Base-by-base conservation (phyloP, 495 filamentous ascomycete genomes). In the Paragyromitra xinjiangensis region DNA sequence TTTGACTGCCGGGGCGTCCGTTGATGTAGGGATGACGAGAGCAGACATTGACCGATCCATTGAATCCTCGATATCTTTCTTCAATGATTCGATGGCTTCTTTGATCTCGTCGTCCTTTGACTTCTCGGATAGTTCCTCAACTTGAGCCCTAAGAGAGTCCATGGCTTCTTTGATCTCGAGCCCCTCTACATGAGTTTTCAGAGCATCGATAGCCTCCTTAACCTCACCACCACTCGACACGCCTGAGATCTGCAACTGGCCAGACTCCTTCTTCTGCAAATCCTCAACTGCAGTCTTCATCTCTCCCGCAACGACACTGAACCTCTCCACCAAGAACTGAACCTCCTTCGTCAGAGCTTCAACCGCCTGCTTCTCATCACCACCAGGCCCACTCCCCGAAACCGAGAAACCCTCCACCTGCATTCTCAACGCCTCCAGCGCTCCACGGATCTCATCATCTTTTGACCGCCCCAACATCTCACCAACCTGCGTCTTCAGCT, bases 381-480 rank as follows among this genome's bases (percentile, higher is more conserved):
- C 66, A 19, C 40, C 67, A 29, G 64, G 58, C 53, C 42, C 2
- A 72, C 68, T 9, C 40, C 26, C 64, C 29, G 55, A 65, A 65
- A 77, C 64, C 29, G 61, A 65, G 45, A 81, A 76, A 2, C 67
- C 68, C 39, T 79, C 69, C 16, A 81, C 68, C 39, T 76, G 75
- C 14, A 73, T 62, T 53, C 69, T 81, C 66, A 82, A 39, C 12
- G 61, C 70, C 64, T 87, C 85, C 16, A 92, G 82, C 3, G 86
- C 87, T 65, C 88, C 83, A 34, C 83, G 84, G 72, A 89, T 88
- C 50, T 89, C 88, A 64, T 87, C 87, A 37, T 92, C 83, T 71
- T 89, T 90, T 66, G 84, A 72, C 26, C 73, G 75, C 56, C 72
- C 67, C 40, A 81, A 39, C 44, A 82, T 74, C 34, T 69, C 80